phyloP scores from a whole-genome alignment of 83 land plant species.

The Picea abies region DNA sequence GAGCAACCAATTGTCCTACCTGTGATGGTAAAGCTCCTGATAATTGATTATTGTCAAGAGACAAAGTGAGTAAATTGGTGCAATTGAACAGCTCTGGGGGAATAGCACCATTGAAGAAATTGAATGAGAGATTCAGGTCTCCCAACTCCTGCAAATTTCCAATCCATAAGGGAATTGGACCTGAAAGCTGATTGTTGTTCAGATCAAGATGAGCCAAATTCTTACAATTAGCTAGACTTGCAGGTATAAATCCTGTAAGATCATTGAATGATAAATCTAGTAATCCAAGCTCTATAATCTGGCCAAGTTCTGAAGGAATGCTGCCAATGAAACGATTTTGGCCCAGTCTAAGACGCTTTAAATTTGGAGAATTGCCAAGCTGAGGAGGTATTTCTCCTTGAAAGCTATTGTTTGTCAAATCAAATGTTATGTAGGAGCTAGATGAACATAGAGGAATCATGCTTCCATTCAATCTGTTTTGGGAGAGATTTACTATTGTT shows the following conservation, averaged over 20 bases:
- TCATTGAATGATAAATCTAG: slow-evolving; percentile 62
- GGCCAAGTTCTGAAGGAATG: slow-evolving; percentile 61
- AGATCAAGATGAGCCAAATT: slow-evolving; percentile 63
- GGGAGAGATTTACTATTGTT: slow-evolving; percentile 63
- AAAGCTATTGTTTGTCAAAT: slow-evolving; percentile 69
- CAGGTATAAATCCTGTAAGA: slow-evolving; percentile 57
- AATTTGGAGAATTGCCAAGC: slow-evolving; percentile 55
- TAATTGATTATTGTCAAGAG: slow-evolving; percentile 46
- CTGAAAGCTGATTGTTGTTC: slow-evolving; percentile 60
- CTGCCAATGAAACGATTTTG: slow-evolving; percentile 48
- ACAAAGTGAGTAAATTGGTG: slow-evolving; percentile 50
- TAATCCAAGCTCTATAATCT: slow-evolving; percentile 40
- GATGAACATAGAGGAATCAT: slow-evolving; percentile 54
- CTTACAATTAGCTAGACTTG: slow-evolving; percentile 51
- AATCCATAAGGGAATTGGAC: slow-evolving; percentile 64
- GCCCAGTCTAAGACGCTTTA: slow-evolving; percentile 64
- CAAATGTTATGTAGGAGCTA: slow-evolving; percentile 47
- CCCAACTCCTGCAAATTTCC: slow-evolving; percentile 58
- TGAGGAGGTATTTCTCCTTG: slow-evolving; percentile 51
- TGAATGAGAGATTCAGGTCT: slow-evolving; percentile 74
- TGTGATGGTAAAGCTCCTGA: slow-evolving; percentile 52
- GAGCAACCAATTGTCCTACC: slow-evolving; percentile 48
- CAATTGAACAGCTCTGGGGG: slow-evolving; percentile 59
- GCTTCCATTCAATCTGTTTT: slow-evolving; percentile 68
- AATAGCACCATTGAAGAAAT: slow-evolving; percentile 49